These are phyloP conservation scores for Candida alai DNA, from an alignment of 805 yeast species.

Conservation along the genomic window DNA sequence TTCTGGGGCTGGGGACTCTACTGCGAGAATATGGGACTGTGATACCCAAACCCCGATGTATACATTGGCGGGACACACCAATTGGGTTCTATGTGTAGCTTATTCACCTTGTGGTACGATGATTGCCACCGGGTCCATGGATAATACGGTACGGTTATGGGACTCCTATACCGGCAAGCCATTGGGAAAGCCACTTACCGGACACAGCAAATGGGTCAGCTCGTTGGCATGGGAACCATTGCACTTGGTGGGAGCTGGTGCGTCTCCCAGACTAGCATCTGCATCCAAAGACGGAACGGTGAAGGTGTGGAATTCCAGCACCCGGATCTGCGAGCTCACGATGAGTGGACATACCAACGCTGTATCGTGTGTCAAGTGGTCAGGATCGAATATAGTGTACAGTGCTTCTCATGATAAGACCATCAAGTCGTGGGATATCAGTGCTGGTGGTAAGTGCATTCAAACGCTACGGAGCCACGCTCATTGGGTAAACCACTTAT, in stretches of 20 bases:
- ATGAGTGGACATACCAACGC: conserved; percentile 85
- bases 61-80: conserved; percentile 77
- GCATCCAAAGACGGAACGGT: conserved; percentile 91
- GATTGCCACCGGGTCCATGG: conserved; percentile 97
- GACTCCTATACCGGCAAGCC: conserved; percentile 70
- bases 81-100: conserved; percentile 90
- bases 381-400: conserved; percentile 81
- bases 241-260: conserved; percentile 68
- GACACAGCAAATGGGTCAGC: conserved; percentile 89
- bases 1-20: conserved; percentile 94
- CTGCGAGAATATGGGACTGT: conserved; percentile 97
- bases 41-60: conserved; percentile 87
- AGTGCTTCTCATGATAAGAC: conserved; percentile 94
- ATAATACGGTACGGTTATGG: conserved; percentile 85
- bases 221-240: conserved; percentile 92
- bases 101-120: conserved; percentile 91
- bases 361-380: conserved; percentile 97
- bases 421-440: conserved; percentile 85
- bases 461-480: conserved; percentile 86
- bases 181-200: conserved; percentile 67
- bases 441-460: conserved; percentile 66
- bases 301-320: conserved; percentile 81
- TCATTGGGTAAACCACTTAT: conserved; percentile 96
- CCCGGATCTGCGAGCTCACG: conserved; percentile 62
- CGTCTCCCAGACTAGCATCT: conserved; percentile 68